phyloP scores from a whole-genome alignment of 225 moss, liverwort and hornwort genomes.

The Straminergon stramineum region DNA sequence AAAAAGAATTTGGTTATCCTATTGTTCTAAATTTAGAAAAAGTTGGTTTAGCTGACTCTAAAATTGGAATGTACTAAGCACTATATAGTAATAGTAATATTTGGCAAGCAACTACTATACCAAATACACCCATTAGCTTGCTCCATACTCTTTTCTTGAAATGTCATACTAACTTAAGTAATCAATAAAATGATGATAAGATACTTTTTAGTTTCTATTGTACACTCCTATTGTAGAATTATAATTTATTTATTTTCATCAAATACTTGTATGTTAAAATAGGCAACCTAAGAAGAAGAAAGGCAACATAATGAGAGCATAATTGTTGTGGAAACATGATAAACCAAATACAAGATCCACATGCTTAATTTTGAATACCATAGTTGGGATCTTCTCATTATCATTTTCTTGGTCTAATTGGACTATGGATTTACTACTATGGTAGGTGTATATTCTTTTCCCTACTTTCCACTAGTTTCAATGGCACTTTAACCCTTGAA shows the following conservation, averaged over 20 bases:
- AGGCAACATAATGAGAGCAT: rapidly evolving
- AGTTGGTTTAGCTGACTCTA: not conserved
- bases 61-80: not conserved
- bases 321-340: rapidly evolving
- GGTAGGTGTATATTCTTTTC: rapidly evolving
- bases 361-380: not conserved
- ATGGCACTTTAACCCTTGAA: not conserved
- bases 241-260: not conserved
- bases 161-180: not conserved
- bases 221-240: rapidly evolving
- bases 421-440: not conserved
- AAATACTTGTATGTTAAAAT: too few species aligned
- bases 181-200: not conserved
- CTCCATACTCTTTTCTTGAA: not conserved
- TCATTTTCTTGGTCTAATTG: not conserved
- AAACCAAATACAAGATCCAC: rapidly evolving
- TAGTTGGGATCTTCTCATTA: not conserved
- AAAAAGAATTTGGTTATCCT: too few species aligned
- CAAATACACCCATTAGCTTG: not conserved
- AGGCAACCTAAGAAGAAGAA: not conserved
- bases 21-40: not conserved
- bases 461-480: rapidly evolving
- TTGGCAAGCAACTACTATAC: not conserved
- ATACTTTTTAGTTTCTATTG: not conserved
- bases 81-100: rapidly evolving